Evolutionary conservation across 441 rosid genomes (phyloP), one percentile per base, ranked within the genome.

Genomic region (Bruguiera hainesii): DNA sequence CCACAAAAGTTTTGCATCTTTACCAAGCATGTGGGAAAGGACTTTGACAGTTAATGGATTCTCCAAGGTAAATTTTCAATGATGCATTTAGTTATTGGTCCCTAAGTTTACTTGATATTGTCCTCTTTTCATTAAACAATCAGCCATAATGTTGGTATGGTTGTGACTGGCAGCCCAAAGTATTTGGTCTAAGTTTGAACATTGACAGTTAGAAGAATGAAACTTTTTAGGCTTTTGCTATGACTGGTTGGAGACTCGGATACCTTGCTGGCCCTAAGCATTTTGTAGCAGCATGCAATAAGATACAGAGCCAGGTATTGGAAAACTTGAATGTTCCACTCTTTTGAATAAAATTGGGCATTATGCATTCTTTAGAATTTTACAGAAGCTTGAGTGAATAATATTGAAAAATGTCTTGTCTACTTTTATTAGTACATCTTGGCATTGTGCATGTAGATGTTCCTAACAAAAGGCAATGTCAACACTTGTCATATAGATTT

Each of bases 221-320:
- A 71, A 10, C 35, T 77, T 71, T 82, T 19, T 61, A 95, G 99
- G 96, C 99, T 63, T 95, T 89, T 67, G 99, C 99, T 55, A 95
- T 95, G 99, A 95, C 99, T 78, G 98, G 99, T 35, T 95, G 99
- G 98, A 81, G 99, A 57, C 96, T 95, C 65, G 98, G 99, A 67
- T 92, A 95, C 69, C 67, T 95, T 48, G 98, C 99, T 56, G 99
- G 98, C 49, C 98, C 98, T 53, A 90, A 84, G 69, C 95, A 85
- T 75, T 90, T 95, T 75, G 81, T 90, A 25, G 76, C 94, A 55
- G 99, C 99, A 39, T 92, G 98, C 70, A 89, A 87, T 74, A 95
- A 95, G 79, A 76, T 95, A 66, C 99, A 95, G 74, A 94, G 99
- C 81, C 99, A 95, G 95, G 99, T 95, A 81, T 23, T 68, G 20